A percentile compares a stretch with the other conserved stretches of the same genome.
These are phyloP conservation scores for Scheffersomyces titani DNA, from an alignment of 1,139 yeast genomes.

Conservation along the genomic window DNA sequence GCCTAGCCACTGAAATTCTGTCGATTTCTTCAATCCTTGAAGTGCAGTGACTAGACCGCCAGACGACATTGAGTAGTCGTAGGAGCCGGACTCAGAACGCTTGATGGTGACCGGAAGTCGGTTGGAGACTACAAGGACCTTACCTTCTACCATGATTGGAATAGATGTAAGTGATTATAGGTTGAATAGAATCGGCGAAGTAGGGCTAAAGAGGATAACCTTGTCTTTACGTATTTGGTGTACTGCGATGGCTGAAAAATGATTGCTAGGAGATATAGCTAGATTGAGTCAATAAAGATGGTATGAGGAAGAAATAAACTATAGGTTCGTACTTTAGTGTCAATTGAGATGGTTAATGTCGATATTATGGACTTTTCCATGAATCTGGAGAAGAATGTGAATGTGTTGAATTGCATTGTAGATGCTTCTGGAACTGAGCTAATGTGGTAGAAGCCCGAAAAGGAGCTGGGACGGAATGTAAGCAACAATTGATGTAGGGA, in stretches of 20 bases:
- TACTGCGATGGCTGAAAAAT: not conserved
- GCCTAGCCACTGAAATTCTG: conserved; percentile 96
- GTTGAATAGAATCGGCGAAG: not conserved
- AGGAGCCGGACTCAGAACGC: conserved; percentile 60
- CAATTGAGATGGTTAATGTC: not conserved
- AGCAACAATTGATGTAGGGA: not conserved
- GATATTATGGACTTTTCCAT: not conserved
- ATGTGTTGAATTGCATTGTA: not conserved
- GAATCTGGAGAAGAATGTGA: not conserved
- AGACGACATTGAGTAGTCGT: conserved; percentile 80
- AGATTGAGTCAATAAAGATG: not conserved
- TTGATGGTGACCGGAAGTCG: conserved; percentile 92
- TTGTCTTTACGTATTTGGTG: not conserved
- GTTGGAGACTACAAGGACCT: conserved; percentile 90
- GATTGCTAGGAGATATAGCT: not conserved
- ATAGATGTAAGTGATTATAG: not conserved
- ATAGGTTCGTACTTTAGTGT: not conserved
- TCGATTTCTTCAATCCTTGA: conserved; percentile 83
- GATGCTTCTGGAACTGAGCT: not conserved
- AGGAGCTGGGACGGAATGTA: not conserved
- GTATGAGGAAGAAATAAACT: not conserved
- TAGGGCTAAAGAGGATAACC: not conserved
- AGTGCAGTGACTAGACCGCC: conserved; percentile 97
- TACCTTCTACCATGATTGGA: conserved; percentile 45
- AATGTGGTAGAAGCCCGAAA: not conserved